Base-by-base conservation (phyloP, 1,139 yeast species). In the Blastobotrys indianensis region DNA sequence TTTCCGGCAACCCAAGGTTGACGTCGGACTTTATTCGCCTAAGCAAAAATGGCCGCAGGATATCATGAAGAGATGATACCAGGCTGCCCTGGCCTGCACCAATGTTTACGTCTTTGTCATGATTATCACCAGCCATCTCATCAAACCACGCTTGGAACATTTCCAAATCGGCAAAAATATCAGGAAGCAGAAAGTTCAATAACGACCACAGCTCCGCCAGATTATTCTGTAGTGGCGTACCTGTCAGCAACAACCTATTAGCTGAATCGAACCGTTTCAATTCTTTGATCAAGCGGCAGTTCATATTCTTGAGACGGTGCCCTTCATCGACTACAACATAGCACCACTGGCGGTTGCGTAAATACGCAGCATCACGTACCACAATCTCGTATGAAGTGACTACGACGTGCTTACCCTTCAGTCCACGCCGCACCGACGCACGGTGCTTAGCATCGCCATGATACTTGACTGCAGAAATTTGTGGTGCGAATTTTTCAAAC, bases 271-370 rank as follows among this genome's bases (percentile, higher is more conserved):
- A 71, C 54, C 73, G 74, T 58, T 86, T 88, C 54, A 90, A 72
- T 51, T 80, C 80, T 46, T 75, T 75, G 46, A 90, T 82, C 51
- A 90, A 70, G 53, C 80, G 69, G 61, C 95, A 85, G 55, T 88
- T 80, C 54, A 80, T 76, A 60, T 90, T 90, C 58, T 90, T 92
- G 54, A 90, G 69, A 37, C 97, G 72, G 65, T 90, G 97, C 4
- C 97, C 97, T 64, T 90, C 97, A 64, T 90, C 97, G n/a, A 90
- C 95, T 42, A 88, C 85, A 46, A 92, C 68, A 60, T 82, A 90
- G 51, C 82, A 82, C 97, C 97, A 90, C 31, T 68, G 65, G 6
- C 76, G 68, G 12, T 63, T 60, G 34, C 74, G 72, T 41, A 92
- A 68, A 53, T 66, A 74, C 29, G 64, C 56, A 44, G 76, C 75